These are phyloP conservation scores for Emergomyces orientalis DNA, from an alignment of 2,329 filamentous ascomycete species.

Conservation along the genomic window DNA sequence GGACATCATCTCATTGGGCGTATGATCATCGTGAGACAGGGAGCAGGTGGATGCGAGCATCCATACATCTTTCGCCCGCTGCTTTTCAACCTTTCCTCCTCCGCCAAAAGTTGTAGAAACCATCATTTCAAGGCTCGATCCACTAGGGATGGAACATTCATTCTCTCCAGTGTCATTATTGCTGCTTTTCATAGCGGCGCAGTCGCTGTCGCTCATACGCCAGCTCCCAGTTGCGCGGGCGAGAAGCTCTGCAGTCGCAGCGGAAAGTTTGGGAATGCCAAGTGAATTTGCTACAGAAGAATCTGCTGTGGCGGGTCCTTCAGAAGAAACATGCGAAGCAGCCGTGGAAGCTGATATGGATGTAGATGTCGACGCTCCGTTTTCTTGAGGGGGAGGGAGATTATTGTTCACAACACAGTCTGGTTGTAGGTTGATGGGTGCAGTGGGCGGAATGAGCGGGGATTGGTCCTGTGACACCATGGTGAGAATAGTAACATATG, in stretches of 20 bases:
- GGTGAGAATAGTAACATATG: background rate
- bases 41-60: background rate
- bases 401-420: background rate
- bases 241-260: conserved; percentile 7
- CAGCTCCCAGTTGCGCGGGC: conserved; percentile 6
- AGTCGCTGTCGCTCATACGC: background rate
- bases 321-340: background rate
- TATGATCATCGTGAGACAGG: background rate
- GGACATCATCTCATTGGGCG: background rate
- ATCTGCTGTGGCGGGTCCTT: background rate
- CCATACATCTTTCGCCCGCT: background rate
- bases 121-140: background rate
- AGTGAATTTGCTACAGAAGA: background rate
- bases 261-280: conserved; percentile 8
- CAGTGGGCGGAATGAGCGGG: background rate
- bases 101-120: background rate
- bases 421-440: background rate
- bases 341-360: background rate
- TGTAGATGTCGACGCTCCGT: background rate
- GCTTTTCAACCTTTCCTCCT: background rate
- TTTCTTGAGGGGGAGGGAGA: background rate
- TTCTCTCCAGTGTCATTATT: background rate
- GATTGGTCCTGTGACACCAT: conserved; percentile 4
- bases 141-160: background rate
- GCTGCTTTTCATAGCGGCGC: background rate